phyloP scores from a whole-genome alignment of 805 yeast species.

The Candida schatavii region DNA sequence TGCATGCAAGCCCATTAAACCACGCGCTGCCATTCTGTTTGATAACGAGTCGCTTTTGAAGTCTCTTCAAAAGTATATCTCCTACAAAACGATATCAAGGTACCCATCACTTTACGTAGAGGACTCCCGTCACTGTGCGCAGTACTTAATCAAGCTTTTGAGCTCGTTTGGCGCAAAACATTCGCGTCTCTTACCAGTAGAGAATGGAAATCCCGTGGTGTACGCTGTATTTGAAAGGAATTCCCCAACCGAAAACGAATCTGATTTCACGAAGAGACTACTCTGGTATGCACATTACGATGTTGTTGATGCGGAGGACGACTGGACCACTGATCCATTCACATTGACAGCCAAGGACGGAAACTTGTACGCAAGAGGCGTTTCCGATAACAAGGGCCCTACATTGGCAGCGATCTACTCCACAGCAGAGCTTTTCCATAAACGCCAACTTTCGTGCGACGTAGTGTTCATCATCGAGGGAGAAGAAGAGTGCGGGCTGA shows the following conservation, averaged over 20 bases:
- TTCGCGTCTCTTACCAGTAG: conserved; percentile 67
- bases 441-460: conserved; percentile 57
- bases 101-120: conserved; percentile 64
- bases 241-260: conserved; percentile 1
- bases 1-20: neutral
- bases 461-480: conserved; percentile 88
- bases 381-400: conserved; percentile 94
- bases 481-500: conserved; percentile 92
- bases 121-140: conserved; percentile 86
- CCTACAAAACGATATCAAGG: conserved; percentile 77
- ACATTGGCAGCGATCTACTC: conserved; percentile 82
- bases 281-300: conserved; percentile 97
- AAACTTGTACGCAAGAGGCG: conserved; percentile 87
- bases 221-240: conserved; percentile 66
- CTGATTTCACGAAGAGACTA: conserved; percentile 34
- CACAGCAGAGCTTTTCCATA: conserved; percentile 65
- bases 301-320: conserved; percentile 74
- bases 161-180: conserved; percentile 66
- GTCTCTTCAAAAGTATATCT: conserved; percentile 58
- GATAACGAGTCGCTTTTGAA: conserved; percentile 62
- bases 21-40: conserved; percentile 18
- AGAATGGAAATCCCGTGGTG: conserved; percentile 82
- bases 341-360: conserved; percentile 75
- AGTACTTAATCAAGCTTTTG: conserved; percentile 60
- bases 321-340: conserved; percentile 83